phyloP scores from a whole-genome alignment of 352 stramenopile species.

The Phytopythium kandeliae region DNA sequence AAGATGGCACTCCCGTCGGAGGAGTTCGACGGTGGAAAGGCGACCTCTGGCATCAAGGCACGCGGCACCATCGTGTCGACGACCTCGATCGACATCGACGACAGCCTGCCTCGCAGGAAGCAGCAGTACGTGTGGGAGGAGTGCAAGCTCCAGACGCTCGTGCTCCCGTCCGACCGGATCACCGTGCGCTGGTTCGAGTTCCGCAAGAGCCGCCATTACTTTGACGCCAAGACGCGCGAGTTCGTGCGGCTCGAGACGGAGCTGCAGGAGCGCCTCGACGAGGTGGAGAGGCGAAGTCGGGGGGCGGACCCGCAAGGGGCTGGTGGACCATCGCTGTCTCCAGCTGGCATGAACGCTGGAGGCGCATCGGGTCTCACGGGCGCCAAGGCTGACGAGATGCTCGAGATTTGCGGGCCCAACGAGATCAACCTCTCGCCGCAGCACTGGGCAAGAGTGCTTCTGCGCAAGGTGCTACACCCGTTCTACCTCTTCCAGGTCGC shows the following conservation, averaged over 20 bases:
- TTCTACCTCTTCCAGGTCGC: conserved; percentile 80
- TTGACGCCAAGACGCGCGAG: conserved; percentile 32
- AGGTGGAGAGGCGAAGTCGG: conserved; percentile 17
- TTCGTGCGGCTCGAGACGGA: conserved; percentile 57
- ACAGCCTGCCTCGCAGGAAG: background rate
- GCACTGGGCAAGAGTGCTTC: conserved; percentile 38
- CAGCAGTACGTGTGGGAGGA: conserved; percentile 32
- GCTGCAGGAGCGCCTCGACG: conserved; percentile 38
- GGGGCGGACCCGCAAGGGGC: conserved; percentile 8
- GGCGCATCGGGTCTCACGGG: conserved; percentile 12
- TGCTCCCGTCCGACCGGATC: conserved; percentile 10
- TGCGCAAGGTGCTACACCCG: conserved; percentile 67
- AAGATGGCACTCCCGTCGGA: conserved; percentile 15
- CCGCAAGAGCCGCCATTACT: conserved; percentile 63
- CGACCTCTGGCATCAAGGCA: conserved; percentile 14
- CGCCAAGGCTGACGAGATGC: conserved; percentile 26
- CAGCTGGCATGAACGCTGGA: background rate
- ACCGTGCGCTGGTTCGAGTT: conserved; percentile 56
- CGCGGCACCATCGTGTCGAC: background rate
- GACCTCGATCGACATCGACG: background rate
- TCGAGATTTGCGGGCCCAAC: conserved; percentile 48
- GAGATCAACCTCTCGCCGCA: conserved; percentile 42
- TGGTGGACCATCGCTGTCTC: conserved; percentile 1
- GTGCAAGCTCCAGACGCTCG: conserved; percentile 26
- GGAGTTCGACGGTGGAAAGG: conserved; percentile 13